Percentiles rank a stretch among this genome's conserved stretches.
These are phyloP conservation scores for Cytospora schulzeri DNA, from an alignment of 2,329 filamentous ascomycete species.

Conservation along the genomic window DNA sequence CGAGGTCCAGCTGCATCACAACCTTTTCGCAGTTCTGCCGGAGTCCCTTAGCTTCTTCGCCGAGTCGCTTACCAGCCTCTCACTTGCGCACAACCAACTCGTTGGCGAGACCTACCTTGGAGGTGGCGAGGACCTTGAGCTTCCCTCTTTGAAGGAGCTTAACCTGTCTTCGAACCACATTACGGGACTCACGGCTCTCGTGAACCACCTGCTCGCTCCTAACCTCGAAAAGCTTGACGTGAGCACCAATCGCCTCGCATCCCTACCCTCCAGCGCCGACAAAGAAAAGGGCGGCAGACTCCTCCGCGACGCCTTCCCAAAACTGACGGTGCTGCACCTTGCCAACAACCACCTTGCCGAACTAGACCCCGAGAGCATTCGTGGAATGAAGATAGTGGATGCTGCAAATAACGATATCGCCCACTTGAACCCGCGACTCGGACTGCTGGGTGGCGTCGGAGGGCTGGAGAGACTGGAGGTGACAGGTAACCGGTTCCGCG, in stretches of 20 bases:
- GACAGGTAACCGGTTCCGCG: slow-evolving; percentile 82
- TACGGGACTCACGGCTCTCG: slow-evolving; percentile 67
- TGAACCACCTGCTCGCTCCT: slow-evolving; percentile 70
- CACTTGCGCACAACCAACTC: slow-evolving; percentile 75
- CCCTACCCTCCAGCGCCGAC: slow-evolving; percentile 55
- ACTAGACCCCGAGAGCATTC: slow-evolving; percentile 71
- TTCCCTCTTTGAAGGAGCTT: slow-evolving; percentile 76
- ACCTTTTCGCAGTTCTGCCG: slow-evolving; percentile 72
- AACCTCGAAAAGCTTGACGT: slow-evolving; percentile 76
- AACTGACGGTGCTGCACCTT: slow-evolving; percentile 69
- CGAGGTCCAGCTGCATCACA: slow-evolving; percentile 73
- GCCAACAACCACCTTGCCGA: slow-evolving; percentile 79
- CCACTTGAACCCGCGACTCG: slow-evolving; percentile 78
- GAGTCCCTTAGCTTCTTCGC: slow-evolving; percentile 71
- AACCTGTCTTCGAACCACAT: slow-evolving; percentile 76
- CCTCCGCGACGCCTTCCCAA: slow-evolving; percentile 69
- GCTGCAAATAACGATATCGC: slow-evolving; percentile 84
- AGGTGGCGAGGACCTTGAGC: slow-evolving; percentile 58
- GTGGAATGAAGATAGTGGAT: slow-evolving; percentile 75
- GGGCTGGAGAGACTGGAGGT: slow-evolving; percentile 72
- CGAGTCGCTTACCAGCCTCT: slow-evolving; percentile 69
- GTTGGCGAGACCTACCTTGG: slow-evolving; percentile 64
- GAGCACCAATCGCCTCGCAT: slow-evolving; percentile 77
- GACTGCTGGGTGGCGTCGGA: slow-evolving; percentile 67
- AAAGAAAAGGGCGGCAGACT: slow-evolving; percentile 22